Percentiles rank a stretch among this genome's conserved stretches.
These are phyloP conservation scores for Calycina herbarum DNA, from an alignment of 2,329 filamentous ascomycete genomes.

Conservation along the genomic window DNA sequence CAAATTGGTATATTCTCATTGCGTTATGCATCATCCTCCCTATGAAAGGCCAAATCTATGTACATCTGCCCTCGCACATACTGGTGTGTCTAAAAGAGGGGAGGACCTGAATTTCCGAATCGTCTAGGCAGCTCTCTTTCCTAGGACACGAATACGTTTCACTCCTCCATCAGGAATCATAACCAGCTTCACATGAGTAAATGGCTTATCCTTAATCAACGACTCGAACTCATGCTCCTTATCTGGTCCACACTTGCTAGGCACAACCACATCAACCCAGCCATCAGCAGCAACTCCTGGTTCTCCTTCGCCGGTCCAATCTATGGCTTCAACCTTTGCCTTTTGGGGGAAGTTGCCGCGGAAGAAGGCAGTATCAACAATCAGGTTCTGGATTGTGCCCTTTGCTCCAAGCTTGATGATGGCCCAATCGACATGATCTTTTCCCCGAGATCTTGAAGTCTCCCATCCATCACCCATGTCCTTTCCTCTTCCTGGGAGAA, in stretches of 20 bases:
- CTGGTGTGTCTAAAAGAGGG: neutral
- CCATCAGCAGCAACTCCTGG: conserved; percentile 56
- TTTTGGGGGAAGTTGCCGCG: conserved; percentile 81
- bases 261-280: conserved; percentile 66
- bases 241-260: conserved; percentile 71
- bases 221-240: conserved; percentile 67
- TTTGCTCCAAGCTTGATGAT: conserved; percentile 71
- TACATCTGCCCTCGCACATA: neutral
- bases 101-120: neutral
- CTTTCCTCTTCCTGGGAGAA: conserved; percentile 75
- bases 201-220: conserved; percentile 56
- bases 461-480: conserved; percentile 93
- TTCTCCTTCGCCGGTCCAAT: conserved; percentile 54
- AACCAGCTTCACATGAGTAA: conserved; percentile 78
- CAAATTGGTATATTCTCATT: neutral
- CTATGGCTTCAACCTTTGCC: conserved; percentile 64
- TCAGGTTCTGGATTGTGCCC: conserved; percentile 62
- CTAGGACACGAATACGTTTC: conserved; percentile 80
- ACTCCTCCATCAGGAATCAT: conserved; percentile 94
- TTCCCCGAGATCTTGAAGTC: conserved; percentile 71
- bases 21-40: neutral
- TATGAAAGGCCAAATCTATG: neutral
- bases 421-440: conserved; percentile 77
- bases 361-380: conserved; percentile 82
- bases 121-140: conserved; percentile 47